Conservation (phyloP, 78 protist species). For the Dictyostelium intermedium region DNA sequence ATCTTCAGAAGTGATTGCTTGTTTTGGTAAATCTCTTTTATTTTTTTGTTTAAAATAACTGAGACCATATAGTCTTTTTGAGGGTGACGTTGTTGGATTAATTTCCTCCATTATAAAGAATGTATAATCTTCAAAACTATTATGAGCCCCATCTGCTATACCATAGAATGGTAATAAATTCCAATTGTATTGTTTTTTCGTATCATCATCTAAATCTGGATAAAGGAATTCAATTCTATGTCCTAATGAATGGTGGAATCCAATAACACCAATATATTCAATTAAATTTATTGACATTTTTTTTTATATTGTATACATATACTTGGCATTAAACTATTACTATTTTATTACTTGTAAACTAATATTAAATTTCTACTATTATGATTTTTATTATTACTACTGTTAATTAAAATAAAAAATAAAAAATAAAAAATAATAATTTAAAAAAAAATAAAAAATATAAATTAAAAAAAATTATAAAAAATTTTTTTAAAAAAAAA, state of each 20-base stretch:
- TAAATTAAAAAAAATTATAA: too few species aligned
- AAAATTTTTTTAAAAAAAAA: neutral
- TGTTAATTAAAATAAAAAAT: neutral
- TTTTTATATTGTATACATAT: neutral
- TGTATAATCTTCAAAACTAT: conserved; percentile 41
- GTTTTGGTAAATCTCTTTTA: conserved; percentile 17
- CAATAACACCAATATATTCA: conserved; percentile 62
- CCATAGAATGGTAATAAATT: conserved; percentile 13
- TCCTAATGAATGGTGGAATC: conserved; percentile 63
- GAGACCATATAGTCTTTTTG: conserved; percentile 25
- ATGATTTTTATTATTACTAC: neutral
- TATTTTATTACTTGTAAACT: too few species aligned
- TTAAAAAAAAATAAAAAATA: neutral
- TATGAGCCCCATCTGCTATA: conserved; percentile 50
- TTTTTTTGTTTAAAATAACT: conserved; percentile 43
- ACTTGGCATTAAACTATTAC: too few species aligned
- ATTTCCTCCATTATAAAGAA: conserved; percentile 51
- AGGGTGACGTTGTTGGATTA: conserved; percentile 16
- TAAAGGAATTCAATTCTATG: conserved; percentile 30
- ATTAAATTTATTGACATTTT: conserved; percentile 10
- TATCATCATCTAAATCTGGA: conserved; percentile 3
- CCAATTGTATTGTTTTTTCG: conserved; percentile 1
- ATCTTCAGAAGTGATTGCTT: conserved; percentile 19
- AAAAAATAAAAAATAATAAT: neutral
- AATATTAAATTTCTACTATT: neutral